These are phyloP conservation scores for Ascosphaera apis DNA, from an alignment of 2,329 filamentous ascomycete genomes.

Conservation along the genomic window DNA sequence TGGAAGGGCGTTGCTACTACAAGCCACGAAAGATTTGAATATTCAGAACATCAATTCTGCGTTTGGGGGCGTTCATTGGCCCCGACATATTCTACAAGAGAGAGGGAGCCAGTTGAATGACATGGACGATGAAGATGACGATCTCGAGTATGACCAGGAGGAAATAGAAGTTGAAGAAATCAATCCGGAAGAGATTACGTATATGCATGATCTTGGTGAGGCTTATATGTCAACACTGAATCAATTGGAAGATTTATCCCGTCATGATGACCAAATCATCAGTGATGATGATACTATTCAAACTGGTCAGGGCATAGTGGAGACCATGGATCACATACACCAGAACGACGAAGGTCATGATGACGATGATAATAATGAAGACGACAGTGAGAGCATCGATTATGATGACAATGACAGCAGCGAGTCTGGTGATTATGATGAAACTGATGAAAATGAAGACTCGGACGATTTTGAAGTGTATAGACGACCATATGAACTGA, in stretches of 20 bases:
- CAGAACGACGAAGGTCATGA: no score
- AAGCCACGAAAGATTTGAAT: constrained; percentile 30
- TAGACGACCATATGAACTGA: constrained; percentile 9
- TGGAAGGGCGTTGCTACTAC: constrained; percentile 34
- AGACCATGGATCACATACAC: no score
- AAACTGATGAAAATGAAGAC: constrained; percentile 6
- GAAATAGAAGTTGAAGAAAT: no score
- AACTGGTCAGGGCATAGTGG: no score
- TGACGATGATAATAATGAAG: neutral
- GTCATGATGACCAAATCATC: no score
- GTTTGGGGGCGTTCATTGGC: constrained; percentile 31
- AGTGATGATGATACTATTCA: no score
- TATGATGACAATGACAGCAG: neutral
- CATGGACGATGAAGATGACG: constrained; percentile 13
- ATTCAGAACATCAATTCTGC: constrained; percentile 35
- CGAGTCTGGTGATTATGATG: constrained; percentile 3
- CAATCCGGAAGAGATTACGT: no score
- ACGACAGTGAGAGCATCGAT: constrained; percentile 1
- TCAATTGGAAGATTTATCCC: no score
- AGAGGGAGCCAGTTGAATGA: constrained; percentile 20
- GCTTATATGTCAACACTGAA: no score
- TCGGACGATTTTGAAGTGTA: constrained; percentile 7
- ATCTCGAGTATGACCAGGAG: constrained; percentile 23
- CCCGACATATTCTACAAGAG: neutral
- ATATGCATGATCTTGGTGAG: no score